These are phyloP conservation scores for Kernera saxatilis DNA, from an alignment of 345 rosid genomes.

Conservation along the genomic window DNA sequence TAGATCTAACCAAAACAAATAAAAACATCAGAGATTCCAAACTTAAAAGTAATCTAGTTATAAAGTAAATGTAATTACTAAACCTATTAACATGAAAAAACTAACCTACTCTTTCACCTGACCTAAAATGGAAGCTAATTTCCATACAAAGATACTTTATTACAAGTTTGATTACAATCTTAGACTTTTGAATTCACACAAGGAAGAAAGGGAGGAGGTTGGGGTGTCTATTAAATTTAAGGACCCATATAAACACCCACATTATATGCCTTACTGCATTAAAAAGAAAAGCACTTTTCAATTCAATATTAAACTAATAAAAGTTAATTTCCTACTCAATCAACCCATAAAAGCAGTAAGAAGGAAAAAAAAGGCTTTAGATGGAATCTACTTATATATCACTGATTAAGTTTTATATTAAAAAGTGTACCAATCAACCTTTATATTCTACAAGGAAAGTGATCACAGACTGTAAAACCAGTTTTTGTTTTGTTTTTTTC, in stretches of 20 bases:
- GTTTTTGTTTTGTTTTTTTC: conserved; percentile 19
- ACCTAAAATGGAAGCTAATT: neutral
- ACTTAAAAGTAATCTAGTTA: neutral
- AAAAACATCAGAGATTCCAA: neutral
- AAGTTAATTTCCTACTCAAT: conserved; percentile 22
- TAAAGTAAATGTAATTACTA: neutral
- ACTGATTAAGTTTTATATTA: conserved; percentile 21
- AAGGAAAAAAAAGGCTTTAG: neutral
- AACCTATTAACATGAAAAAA: neutral
- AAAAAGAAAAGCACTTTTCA: conserved; percentile 40
- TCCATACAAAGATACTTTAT: neutral
- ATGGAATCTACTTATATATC: conserved; percentile 22
- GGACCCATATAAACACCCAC: conserved; percentile 25
- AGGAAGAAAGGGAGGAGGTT: conserved; percentile 13
- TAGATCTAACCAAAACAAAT: neutral
- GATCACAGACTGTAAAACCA: conserved; percentile 29
- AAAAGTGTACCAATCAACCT: conserved; percentile 16
- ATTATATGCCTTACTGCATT: conserved; percentile 52
- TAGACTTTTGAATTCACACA: neutral
- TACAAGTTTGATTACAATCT: conserved; percentile 3
- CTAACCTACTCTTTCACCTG: neutral
- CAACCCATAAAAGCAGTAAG: conserved; percentile 11
- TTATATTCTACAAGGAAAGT: conserved; percentile 29
- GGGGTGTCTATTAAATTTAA: conserved; percentile 27
- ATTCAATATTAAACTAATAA: conserved; percentile 16